These are phyloP conservation scores for Rhodotorula babjevae DNA, from an alignment of 768 basidiomycete genomes.

Conservation along the genomic window DNA sequence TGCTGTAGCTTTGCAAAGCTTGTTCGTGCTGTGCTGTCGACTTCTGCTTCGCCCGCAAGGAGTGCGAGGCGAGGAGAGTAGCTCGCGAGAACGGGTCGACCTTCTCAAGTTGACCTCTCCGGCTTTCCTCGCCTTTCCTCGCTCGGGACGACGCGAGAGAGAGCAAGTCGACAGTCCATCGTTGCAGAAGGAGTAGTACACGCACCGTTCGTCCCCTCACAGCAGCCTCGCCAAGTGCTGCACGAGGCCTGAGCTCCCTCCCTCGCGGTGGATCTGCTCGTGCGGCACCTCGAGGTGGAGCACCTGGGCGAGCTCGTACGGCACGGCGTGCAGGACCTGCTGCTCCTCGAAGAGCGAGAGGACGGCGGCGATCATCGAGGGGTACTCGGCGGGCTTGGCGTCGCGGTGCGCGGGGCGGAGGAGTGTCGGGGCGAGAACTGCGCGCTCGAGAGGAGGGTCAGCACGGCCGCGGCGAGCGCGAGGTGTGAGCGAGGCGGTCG, in stretches of 20 bases:
- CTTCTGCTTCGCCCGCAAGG: no score
- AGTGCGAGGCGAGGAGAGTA: no score
- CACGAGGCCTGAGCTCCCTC: not conserved
- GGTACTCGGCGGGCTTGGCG: conserved; percentile 14
- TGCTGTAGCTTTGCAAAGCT: no score
- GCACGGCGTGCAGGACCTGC: conserved; percentile 29
- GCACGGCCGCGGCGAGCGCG: not conserved
- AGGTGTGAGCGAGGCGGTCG: not conserved
- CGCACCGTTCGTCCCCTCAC: not conserved
- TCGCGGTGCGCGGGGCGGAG: conserved; percentile 19
- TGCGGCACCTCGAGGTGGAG: conserved; percentile 18
- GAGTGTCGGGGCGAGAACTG: conserved; percentile 32
- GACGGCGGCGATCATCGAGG: conserved; percentile 23
- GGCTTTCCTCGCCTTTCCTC: no score
- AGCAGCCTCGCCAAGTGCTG: conserved; percentile 2
- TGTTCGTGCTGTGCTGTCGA: no score
- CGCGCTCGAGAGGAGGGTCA: not conserved
- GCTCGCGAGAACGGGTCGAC: no score
- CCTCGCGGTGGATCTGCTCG: not conserved
- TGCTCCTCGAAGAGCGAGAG: conserved; percentile 33
- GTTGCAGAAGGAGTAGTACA: not conserved
- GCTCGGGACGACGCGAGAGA: no score
- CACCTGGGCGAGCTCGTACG: conserved; percentile 23
- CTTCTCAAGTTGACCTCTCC: no score
- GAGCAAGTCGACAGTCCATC: not conserved